A percentile compares a stretch with the other conserved stretches of the same genome.
These are phyloP conservation scores for Limonium bicolor DNA, from an alignment of 148 eudicot genomes.

Conservation along the genomic window DNA sequence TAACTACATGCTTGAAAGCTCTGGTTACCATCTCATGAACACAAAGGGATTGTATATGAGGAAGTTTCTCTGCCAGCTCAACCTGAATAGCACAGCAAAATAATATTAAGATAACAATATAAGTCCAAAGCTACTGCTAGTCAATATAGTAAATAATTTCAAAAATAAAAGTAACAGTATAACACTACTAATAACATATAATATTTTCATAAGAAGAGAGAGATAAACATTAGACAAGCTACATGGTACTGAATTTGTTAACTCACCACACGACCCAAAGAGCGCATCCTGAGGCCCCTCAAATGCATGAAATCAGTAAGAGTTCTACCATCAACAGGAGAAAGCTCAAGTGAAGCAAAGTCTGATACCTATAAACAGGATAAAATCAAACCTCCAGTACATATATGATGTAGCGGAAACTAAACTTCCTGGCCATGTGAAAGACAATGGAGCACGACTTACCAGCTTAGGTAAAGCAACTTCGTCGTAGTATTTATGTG, in stretches of 20 bases:
- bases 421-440: too few relatives aligned
- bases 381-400: too few relatives aligned
- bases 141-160: background rate
- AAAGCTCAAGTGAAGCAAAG: constrained; percentile 96
- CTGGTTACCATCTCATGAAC: constrained; percentile 97
- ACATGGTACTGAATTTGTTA: constrained; percentile 1
- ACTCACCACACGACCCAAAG: constrained; percentile 93
- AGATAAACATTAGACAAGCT: too few relatives aligned
- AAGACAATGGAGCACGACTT: too few relatives aligned
- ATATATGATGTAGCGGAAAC: too few relatives aligned
- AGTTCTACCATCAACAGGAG: constrained; percentile 98
- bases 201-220: background rate
- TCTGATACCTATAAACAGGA: constrained; percentile 83
- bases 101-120: too few relatives aligned
- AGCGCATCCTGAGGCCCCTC: constrained; percentile 81
- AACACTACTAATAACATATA: too few relatives aligned
- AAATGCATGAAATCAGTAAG: constrained; percentile 99
- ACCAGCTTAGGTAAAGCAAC: constrained; percentile 97
- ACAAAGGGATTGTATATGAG: constrained; percentile 97
- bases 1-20: constrained; percentile 82
- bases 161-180: too few relatives aligned
- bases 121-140: too few relatives aligned
- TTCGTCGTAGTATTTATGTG: constrained; percentile 65
- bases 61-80: constrained; percentile 85
- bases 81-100: constrained; percentile 31